phyloP scores from a whole-genome alignment of 768 basidiomycete species.

The Pleurotus salmoneostramineus region DNA sequence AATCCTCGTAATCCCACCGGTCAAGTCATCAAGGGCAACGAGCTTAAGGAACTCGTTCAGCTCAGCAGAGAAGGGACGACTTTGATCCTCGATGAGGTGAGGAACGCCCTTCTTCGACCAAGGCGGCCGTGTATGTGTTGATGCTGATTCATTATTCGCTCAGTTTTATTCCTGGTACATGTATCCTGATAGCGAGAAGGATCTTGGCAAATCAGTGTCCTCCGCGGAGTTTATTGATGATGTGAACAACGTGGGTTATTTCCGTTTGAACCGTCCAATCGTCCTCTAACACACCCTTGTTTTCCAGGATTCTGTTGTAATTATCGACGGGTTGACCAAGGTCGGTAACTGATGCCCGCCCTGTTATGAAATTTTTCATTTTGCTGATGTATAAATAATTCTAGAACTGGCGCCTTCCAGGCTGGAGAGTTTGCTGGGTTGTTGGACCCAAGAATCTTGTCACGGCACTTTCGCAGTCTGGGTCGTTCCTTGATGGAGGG shows the following conservation, averaged over 20 bases:
- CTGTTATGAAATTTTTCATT: background rate
- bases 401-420: slow-evolving; percentile 92
- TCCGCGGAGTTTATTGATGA: slow-evolving; percentile 84
- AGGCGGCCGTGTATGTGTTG: background rate
- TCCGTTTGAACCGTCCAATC: background rate
- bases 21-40: slow-evolving; percentile 76
- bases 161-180: slow-evolving; percentile 97
- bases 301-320: slow-evolving; percentile 66
- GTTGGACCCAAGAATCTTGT: slow-evolving; percentile 86
- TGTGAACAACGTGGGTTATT: slow-evolving; percentile 59
- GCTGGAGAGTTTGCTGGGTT: slow-evolving; percentile 95
- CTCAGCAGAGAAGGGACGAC: slow-evolving; percentile 78
- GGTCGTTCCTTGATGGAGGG: slow-evolving; percentile 92
- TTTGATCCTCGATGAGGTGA: slow-evolving; percentile 78
- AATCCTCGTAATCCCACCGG: slow-evolving; percentile 98
- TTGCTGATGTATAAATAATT: background rate
- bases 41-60: slow-evolving; percentile 75
- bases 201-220: slow-evolving; percentile 75
- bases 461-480: slow-evolving; percentile 88
- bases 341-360: slow-evolving; percentile 25
- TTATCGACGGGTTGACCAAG: slow-evolving; percentile 93
- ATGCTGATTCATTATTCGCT: slow-evolving; percentile 4
- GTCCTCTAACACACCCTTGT: background rate
- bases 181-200: slow-evolving; percentile 73
- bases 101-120: slow-evolving; percentile 1